Base-by-base conservation (phyloP, 1,139 yeast species). In the Blastobotrys petasosporus region DNA sequence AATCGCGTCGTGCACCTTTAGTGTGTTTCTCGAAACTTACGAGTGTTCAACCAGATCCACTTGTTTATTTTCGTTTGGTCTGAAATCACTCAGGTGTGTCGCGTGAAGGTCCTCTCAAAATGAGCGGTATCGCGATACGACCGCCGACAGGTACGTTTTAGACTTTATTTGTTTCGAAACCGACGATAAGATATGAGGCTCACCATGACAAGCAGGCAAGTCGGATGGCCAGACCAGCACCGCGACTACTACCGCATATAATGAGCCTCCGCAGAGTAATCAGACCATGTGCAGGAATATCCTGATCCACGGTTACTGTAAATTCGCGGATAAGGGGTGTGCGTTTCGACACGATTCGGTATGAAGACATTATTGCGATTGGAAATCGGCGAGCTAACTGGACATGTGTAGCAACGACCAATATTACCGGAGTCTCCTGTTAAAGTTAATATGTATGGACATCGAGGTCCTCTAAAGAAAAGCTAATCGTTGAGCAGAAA, bases 321-420 rank as follows among this genome's bases (percentile, higher is more conserved):
- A 86, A 64, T 87, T 77, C 67, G 92, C 85, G 56, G 85, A 85
- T 56, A 87, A 86, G 60, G 95, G 96, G 15, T 87, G 96, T 63
- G 85, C 84, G 2, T 87, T 86, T 62, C 80, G 79, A 46, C 96
- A 87, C 59, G 79, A 76, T 41, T 48, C 53, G 36, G 43, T 41
- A 34, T 15, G 43, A n/a, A 20, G 7, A 4, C 4, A 20, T 7
- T 20, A 20, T 20, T 20, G 4, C 7, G 25, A 20, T 20, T 10
- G 12, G 25, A 34, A 25, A 8, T 25, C 37, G 6, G 3, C 8
- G 12, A 13, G 9, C 11, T 17, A 13, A 5, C 28, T 25, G n/a
- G 23, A 15, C 37, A 4, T 5, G 37, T 10, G 12, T 10, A 32
- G 37, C 28, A 34, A 9, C 4, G 28, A 15, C 4, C 28, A 12